Evolutionary conservation across 2,329 filamentous ascomycete species (phyloP), one percentile per base, ranked within the genome.

Genomic region (Penicillium sclerotigenum): DNA sequence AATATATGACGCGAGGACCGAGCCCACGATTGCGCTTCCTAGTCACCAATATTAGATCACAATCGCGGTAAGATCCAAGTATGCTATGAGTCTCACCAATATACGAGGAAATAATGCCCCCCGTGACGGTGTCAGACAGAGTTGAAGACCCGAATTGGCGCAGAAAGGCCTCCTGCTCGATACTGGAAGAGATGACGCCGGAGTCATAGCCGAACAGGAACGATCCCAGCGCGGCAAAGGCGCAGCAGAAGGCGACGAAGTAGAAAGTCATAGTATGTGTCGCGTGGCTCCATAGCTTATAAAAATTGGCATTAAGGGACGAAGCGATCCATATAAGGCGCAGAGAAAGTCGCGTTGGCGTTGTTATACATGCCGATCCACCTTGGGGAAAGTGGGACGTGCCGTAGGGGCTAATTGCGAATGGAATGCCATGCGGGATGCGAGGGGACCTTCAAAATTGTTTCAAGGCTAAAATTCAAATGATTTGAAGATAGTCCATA

Each of bases 201-300:
- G 70, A 68, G 59, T 80, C 78, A 64, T 80, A 80, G 47, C 78
- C 79, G 60, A 79, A 79, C 14, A 80, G 69, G 52, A 80, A 75
- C 36, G 78, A 78, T 22, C 77, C 79, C 40, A 79, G 69, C 6
- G 75, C 75, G 16, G 76, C 76, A 58, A 80, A 79, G 41, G 71
- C 67, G 56, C 77, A 73, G 56, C 66, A 75, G 31, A 71, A 59
- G 16, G 67, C 67, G 43, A 71, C 71, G 24, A 73, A 63, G 16
- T 63, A 41, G 47, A 62, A 69, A 38, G 65, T 53, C 70, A 71
- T 72, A 37, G 24, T 63, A 31, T 45, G 49, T n/a, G 43, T 53
- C 26, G 33, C 58, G 22, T 57, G 42, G 57, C 55, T 51, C 41
- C 60, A 62, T 60, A 38, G 41, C 41, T 34, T 38, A 16, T 28